phyloP scores from a whole-genome alignment of 805 yeast genomes.

The Saccharomycopsis fodiens region DNA sequence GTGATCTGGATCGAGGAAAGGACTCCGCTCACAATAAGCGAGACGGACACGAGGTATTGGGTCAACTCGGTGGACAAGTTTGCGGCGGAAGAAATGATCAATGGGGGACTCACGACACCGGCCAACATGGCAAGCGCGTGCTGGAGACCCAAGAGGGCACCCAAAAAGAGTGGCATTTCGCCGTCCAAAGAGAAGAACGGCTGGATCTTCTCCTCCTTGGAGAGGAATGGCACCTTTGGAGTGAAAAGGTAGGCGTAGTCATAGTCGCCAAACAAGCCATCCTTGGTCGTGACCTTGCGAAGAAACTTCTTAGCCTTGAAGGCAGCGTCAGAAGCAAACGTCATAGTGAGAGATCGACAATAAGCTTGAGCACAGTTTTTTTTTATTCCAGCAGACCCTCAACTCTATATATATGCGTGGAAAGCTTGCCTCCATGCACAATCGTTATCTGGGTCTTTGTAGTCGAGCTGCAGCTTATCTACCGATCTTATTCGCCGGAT shows the following conservation, averaged over 20 bases:
- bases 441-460: neutral
- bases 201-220: conserved; percentile 40
- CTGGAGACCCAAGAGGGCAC: conserved; percentile 74
- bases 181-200: conserved; percentile 80
- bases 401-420: too few relatives aligned
- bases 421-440: too few relatives aligned
- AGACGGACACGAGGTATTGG: conserved; percentile 64
- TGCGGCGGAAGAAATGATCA: conserved; percentile 60
- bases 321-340: conserved; percentile 3
- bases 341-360: too few relatives aligned
- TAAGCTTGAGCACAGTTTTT: too few relatives aligned
- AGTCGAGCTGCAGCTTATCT: neutral
- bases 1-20: conserved; percentile 73
- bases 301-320: conserved; percentile 19
- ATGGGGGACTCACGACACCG: conserved; percentile 80
- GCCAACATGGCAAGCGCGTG: conserved; percentile 89
- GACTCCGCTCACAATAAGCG: conserved; percentile 61
- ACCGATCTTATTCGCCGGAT: neutral
- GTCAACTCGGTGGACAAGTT: conserved; percentile 41
- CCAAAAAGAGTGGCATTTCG: conserved; percentile 75
- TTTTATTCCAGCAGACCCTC: too few relatives aligned
- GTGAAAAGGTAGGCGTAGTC: conserved; percentile 74
- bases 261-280: conserved; percentile 82
- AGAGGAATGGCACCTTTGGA: conserved; percentile 68
- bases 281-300: conserved; percentile 56